Evolutionary conservation across 2,329 filamentous ascomycete genomes (phyloP).

Genomic region (Phialophora macrospora): DNA sequence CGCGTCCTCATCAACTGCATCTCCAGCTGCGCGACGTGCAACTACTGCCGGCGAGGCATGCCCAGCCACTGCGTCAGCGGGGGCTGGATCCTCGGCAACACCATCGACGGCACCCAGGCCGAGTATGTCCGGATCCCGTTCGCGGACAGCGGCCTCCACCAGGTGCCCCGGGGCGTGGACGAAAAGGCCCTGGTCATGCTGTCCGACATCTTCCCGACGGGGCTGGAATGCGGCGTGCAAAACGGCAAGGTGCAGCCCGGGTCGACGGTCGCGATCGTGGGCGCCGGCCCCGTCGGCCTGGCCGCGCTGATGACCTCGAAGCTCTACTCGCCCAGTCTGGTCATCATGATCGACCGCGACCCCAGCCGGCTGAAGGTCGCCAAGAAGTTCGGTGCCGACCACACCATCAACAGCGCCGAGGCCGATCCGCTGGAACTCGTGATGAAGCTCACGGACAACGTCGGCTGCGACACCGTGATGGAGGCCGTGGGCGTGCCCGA

Average conservation of each 20-base stretch:
- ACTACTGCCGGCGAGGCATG: constrained; percentile 58
- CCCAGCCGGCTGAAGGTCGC: constrained; percentile 55
- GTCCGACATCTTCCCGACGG: constrained; percentile 63
- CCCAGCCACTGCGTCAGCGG: constrained; percentile 59
- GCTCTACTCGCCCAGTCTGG: constrained; percentile 58
- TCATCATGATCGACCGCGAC: constrained; percentile 61
- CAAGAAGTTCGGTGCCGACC: constrained; percentile 55
- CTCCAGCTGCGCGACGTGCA: constrained; percentile 57
- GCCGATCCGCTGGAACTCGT: constrained; percentile 48
- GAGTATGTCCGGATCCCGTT: constrained; percentile 61
- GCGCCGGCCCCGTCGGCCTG: constrained; percentile 62
- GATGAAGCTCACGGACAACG: constrained; percentile 54
- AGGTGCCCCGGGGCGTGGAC: constrained; percentile 51
- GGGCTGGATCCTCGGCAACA: constrained; percentile 62
- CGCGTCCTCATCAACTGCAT: constrained; percentile 60
- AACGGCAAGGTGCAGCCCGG: constrained; percentile 60
- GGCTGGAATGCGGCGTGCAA: constrained; percentile 60
- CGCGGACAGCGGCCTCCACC: constrained; percentile 56
- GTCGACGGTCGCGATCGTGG: constrained; percentile 59
- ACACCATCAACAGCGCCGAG: constrained; percentile 49
- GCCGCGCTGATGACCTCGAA: constrained; percentile 60
- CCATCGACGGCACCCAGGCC: constrained; percentile 61
- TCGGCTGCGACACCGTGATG: constrained; percentile 63
- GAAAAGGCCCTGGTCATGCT: constrained; percentile 56
- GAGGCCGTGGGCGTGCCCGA: constrained; percentile 62